These are phyloP conservation scores for Besnoitia besnoiti DNA, from an alignment of 169 alveolate genomes.

Conservation along the genomic window DNA sequence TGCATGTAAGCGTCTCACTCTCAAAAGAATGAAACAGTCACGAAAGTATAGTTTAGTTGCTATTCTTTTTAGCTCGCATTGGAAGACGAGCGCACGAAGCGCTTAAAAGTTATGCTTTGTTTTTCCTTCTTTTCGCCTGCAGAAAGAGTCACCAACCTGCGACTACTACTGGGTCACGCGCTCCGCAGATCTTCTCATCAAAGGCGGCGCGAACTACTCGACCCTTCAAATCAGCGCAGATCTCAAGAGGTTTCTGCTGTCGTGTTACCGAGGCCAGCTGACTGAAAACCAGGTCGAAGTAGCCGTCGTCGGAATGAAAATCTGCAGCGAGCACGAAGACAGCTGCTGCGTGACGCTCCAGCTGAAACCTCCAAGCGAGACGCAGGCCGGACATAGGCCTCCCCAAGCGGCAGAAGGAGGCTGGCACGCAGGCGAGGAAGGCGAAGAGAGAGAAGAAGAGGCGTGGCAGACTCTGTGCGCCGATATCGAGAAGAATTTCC, in stretches of 20 bases:
- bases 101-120: too few species aligned
- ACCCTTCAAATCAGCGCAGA: constrained; percentile 68
- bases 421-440: neutral
- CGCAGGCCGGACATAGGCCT: neutral
- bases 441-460: neutral
- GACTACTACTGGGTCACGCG: constrained; percentile 74
- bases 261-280: neutral
- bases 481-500: neutral
- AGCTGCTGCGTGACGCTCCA: constrained; percentile 51
- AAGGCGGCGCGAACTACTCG: constrained; percentile 76
- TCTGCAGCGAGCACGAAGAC: constrained; percentile 62
- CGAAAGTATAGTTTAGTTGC: neutral
- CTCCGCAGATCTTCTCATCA: constrained; percentile 61
- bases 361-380: neutral
- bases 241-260: constrained; percentile 18
- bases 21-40: neutral
- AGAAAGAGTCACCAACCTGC: neutral
- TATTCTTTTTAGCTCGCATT: too few species aligned
- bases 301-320: constrained; percentile 33
- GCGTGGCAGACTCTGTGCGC: neutral
- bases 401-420: neutral
- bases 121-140: too few species aligned
- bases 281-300: neutral
- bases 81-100: too few species aligned
- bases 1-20: too few species aligned